A percentile compares a stretch with the other conserved stretches of the same genome.
Evolutionary conservation across 2,329 filamentous ascomycete species (phyloP).

Genomic region (Colletotrichum sp.): DNA sequence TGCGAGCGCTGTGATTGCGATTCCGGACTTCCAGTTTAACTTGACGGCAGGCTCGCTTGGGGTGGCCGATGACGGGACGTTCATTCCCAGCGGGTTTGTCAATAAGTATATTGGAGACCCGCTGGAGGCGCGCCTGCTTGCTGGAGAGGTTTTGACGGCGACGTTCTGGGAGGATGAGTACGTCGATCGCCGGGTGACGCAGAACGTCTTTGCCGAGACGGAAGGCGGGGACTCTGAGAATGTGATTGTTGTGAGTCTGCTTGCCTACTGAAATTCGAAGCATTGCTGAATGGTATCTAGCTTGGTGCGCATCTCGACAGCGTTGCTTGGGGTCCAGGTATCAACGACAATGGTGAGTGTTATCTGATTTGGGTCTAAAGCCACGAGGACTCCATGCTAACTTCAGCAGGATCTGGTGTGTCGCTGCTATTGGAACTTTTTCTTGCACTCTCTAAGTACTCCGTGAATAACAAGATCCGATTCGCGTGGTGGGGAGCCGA

Average conservation of each 20-base stretch:
- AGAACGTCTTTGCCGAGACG: slow-evolving; percentile 52
- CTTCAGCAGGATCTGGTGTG: slow-evolving; percentile 34
- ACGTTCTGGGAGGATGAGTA: slow-evolving; percentile 39
- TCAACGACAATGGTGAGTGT: slow-evolving; percentile 48
- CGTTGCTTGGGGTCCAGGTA: slow-evolving; percentile 47
- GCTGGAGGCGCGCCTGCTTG: slow-evolving; percentile 32
- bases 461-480: slow-evolving; percentile 40
- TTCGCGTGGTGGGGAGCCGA: slow-evolving; percentile 53
- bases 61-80: slow-evolving; percentile 29
- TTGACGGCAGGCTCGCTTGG: slow-evolving; percentile 34
- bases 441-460: slow-evolving; percentile 39
- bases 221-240: slow-evolving; percentile 46
- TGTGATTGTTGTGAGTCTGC: slow-evolving; percentile 33
- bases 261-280: fast-evolving
- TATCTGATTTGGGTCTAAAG: fast-evolving
- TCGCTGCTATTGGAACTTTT: slow-evolving; percentile 46
- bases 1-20: slow-evolving; percentile 33
- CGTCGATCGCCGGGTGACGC: slow-evolving; percentile 43
- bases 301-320: slow-evolving; percentile 49
- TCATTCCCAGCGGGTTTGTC: slow-evolving; percentile 32
- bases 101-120: slow-evolving; percentile 32
- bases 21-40: slow-evolving; percentile 33
- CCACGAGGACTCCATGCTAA: background rate
- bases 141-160: slow-evolving; percentile 36
- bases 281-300: background rate